phyloP scores from a whole-genome alignment of 441 rosid species.

The Pelargonium australe region DNA sequence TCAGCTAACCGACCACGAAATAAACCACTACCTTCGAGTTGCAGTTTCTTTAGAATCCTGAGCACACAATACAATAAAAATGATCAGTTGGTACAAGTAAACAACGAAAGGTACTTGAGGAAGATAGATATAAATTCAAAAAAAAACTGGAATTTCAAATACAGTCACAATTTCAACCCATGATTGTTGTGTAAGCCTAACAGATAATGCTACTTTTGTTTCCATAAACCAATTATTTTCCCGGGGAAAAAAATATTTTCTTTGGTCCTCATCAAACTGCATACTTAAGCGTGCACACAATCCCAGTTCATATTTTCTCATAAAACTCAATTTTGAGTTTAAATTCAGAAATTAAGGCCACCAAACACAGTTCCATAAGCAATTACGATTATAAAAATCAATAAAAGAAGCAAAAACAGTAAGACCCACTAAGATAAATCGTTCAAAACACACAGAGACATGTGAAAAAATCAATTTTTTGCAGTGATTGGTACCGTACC shows the following conservation, averaged over 20 bases:
- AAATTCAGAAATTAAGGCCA: constrained; percentile 3
- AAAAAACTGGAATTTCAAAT: not conserved
- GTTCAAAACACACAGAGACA: not conserved
- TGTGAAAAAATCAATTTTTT: constrained; percentile 3
- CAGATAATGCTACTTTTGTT: not conserved
- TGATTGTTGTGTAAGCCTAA: not conserved
- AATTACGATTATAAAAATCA: not conserved
- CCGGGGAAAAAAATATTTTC: not conserved
- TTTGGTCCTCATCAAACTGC: not conserved
- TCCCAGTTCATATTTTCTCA: constrained; percentile 1
- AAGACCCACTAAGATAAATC: constrained; percentile 2
- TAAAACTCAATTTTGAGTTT: not conserved
- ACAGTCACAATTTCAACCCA: not conserved
- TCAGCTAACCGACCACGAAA: not conserved
- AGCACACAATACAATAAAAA: not conserved
- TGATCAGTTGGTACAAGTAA: constrained; percentile 4
- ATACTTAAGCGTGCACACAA: not conserved
- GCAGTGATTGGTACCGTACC: not conserved
- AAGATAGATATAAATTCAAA: not conserved
- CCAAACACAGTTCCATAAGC: constrained; percentile 2
- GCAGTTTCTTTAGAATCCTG: constrained; percentile 27
- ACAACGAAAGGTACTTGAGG: not conserved
- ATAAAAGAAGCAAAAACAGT: not conserved
- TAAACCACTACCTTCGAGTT: constrained; percentile 24
- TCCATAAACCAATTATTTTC: not conserved